Evolutionary conservation across 2,329 filamentous ascomycete genomes (phyloP).

Genomic region (Pezicula radicicola): DNA sequence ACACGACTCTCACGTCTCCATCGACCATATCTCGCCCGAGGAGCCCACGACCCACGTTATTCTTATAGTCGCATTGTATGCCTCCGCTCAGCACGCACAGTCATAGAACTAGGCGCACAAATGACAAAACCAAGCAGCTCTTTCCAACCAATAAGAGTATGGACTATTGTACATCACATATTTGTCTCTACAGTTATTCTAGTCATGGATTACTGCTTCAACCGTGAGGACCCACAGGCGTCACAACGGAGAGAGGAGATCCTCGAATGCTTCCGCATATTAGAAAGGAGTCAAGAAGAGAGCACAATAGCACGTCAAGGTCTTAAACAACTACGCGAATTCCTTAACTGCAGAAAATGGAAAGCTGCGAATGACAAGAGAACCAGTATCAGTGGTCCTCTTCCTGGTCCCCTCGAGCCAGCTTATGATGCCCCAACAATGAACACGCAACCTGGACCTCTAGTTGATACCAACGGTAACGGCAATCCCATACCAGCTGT

Average conservation of each 20-base stretch:
- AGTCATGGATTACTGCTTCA: constrained; percentile 34
- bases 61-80: constrained; percentile 32
- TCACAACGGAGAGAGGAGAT: constrained; percentile 28
- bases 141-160: constrained; percentile 22
- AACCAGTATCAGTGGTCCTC: background rate
- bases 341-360: constrained; percentile 3
- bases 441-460: background rate
- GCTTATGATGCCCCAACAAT: background rate
- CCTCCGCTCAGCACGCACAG: constrained; percentile 28
- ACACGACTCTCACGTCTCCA: constrained; percentile 35
- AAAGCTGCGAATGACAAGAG: background rate
- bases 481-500: too few relatives aligned
- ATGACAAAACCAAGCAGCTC: constrained; percentile 19
- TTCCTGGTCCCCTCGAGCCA: background rate
- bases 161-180: constrained; percentile 28
- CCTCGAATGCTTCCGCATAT: constrained; percentile 27
- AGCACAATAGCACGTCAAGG: constrained; percentile 17
- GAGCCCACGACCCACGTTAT: constrained; percentile 25
- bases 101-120: constrained; percentile 24
- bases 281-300: constrained; percentile 22
- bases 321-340: constrained; percentile 11
- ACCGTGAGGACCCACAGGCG: constrained; percentile 25
- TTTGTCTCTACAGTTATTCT: constrained; percentile 36
- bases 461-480: too few relatives aligned
- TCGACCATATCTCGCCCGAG: constrained; percentile 31